Evolutionary conservation across 768 basidiomycete genomes (phyloP), one percentile per base, ranked within the genome.

Genomic region (Collybiopsis confluens): DNA sequence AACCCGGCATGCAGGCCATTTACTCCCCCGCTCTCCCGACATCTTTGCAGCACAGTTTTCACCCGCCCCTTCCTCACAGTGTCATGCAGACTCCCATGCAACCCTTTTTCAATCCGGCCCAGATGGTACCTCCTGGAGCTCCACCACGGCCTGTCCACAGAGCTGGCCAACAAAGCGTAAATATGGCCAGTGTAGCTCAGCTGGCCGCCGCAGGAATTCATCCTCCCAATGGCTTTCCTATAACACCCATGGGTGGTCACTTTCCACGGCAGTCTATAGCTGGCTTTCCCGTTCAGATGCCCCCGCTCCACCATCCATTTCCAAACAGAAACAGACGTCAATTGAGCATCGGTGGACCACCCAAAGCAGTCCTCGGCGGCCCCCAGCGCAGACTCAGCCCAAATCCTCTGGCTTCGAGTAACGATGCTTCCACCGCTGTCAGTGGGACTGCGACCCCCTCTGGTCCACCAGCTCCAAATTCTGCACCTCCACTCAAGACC

Each of bases 261-360:
- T 81, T 86, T 64, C 72, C 85, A 54, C 70, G 79, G 45, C 71
- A 73, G 43, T 77, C 76, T 1, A 70, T 85, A 56, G 41, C 52
- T 45, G 52, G 42, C 2, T 71, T 79, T 62, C 60, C 76, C 3
- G 44, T 66, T 37, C 67, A 24, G 26, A 48, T 47, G 10, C 41
- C 54, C 15, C 15, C 36, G 8, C 38, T 40, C 0, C 37, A 66
- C 15, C 76, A 76, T 52, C 82, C 79, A 2, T 85, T 82, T 59
- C 77, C 79, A 6, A 80, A 78, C 26, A 72, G 86, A 52, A 86
- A 76, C 63, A 76, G 86, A 65, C 77, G 88, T 40, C 80, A 88
- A 54, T 78, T 86, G 41, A 89, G 85, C 64, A 81, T 88, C 38
- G 91, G 91, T 11, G 91, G 91, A 6, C 91, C 91, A n/a, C 91